Evolutionary conservation across 176 grass and related monocot genomes (phyloP).

Genomic region (Ananas comosus): DNA sequence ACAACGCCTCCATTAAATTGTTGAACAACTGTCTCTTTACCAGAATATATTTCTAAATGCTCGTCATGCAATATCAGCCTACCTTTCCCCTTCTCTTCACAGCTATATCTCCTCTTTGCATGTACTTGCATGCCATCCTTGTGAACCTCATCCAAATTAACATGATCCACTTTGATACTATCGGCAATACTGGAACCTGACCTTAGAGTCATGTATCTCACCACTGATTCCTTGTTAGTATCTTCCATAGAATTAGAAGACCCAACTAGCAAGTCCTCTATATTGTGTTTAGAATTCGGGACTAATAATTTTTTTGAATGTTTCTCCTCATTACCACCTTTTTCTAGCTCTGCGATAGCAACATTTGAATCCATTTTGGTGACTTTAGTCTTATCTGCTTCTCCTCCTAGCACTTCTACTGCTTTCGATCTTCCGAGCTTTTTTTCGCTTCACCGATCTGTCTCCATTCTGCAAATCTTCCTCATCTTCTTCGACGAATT

Average conservation of each 20-base stretch:
- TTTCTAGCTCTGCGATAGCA: too few relatives aligned
- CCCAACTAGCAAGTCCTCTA: too few relatives aligned
- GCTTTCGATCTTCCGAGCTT: neutral
- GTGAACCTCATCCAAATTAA: neutral
- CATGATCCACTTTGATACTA: neutral
- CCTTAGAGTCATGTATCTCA: neutral
- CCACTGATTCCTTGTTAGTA: neutral
- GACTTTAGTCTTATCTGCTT: neutral
- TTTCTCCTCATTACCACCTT: too few relatives aligned
- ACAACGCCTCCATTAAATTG: neutral
- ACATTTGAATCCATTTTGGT: too few relatives aligned
- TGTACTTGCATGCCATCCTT: neutral
- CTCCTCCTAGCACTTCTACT: neutral
- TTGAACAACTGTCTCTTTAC: slow-evolving; percentile 8
- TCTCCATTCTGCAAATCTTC: neutral
- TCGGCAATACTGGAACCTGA: neutral
- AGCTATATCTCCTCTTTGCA: neutral
- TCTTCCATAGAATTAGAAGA: neutral
- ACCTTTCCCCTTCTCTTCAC: slow-evolving; percentile 2
- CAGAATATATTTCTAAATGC: neutral
- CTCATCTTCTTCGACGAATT: neutral
- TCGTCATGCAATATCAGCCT: slow-evolving; percentile 31
- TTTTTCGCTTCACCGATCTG: neutral
- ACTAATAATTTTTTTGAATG: too few relatives aligned
- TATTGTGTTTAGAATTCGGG: too few relatives aligned